Evolutionary conservation across 176 grass and related monocot genomes (phyloP).

Genomic region (Dactylis glomerata): DNA sequence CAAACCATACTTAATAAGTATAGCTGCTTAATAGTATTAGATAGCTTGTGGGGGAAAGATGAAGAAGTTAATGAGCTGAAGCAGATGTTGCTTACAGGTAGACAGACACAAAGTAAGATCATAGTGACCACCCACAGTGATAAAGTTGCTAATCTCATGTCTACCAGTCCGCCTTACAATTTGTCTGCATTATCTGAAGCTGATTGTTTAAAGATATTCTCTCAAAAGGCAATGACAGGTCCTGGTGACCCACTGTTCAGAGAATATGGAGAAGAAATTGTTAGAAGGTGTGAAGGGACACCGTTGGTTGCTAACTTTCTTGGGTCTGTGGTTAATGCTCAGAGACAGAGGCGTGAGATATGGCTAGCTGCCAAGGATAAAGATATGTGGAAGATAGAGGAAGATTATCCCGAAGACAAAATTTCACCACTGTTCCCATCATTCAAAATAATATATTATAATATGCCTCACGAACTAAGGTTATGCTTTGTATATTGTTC

Average conservation of each 20-base stretch:
- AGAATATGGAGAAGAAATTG: slow-evolving; percentile 46
- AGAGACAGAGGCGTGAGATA: slow-evolving; percentile 35
- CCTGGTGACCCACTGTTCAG: slow-evolving; percentile 28
- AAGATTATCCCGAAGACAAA: slow-evolving; percentile 43
- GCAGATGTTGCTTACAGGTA: slow-evolving; percentile 35
- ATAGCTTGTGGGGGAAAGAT: slow-evolving; percentile 48
- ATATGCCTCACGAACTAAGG: slow-evolving; percentile 49
- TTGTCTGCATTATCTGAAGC: slow-evolving; percentile 42
- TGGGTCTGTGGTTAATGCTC: slow-evolving; percentile 43
- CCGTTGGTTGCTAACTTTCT: slow-evolving; percentile 50
- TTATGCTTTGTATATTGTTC: slow-evolving; percentile 59
- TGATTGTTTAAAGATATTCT: slow-evolving; percentile 45
- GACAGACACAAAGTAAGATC: slow-evolving; percentile 36
- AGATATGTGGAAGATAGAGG: slow-evolving; percentile 44
- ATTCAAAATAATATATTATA: slow-evolving; percentile 47
- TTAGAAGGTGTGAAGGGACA: slow-evolving; percentile 43
- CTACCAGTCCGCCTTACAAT: slow-evolving; percentile 20
- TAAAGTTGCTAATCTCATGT: slow-evolving; percentile 45
- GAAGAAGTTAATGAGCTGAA: slow-evolving; percentile 41
- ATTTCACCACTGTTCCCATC: slow-evolving; percentile 34
- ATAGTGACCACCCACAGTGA: slow-evolving; percentile 54
- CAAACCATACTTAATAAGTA: slow-evolving; percentile 19
- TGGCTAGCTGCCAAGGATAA: slow-evolving; percentile 38
- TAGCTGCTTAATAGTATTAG: slow-evolving; percentile 40
- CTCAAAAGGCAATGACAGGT: slow-evolving; percentile 37